Percentiles rank a stretch among this genome's conserved stretches.
Evolutionary conservation across 2,329 filamentous ascomycete genomes (phyloP).

Genomic region (Emergomyces pasteurianus): DNA sequence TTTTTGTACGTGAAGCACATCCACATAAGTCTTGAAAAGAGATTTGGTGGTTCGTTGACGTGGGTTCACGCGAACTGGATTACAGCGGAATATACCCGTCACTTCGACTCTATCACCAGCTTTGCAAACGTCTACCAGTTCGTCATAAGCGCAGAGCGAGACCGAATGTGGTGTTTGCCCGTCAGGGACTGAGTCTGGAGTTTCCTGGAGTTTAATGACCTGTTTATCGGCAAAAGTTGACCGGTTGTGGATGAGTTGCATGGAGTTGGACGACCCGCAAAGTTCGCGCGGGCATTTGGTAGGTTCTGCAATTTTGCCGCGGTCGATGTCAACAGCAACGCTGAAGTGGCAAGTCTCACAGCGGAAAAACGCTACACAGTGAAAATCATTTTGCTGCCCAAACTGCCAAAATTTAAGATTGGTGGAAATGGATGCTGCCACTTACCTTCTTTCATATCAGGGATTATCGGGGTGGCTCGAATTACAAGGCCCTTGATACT

Average conservation of each 20-base stretch:
- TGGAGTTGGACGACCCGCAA: constrained; percentile 81
- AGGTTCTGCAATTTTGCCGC: constrained; percentile 91
- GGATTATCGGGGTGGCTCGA: constrained; percentile 87
- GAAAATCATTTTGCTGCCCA: not conserved
- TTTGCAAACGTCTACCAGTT: constrained; percentile 94
- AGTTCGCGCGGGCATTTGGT: constrained; percentile 74
- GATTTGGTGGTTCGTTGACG: constrained; percentile 86
- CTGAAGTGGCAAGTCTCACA: constrained; percentile 90
- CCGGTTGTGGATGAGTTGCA: constrained; percentile 96
- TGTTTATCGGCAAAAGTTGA: constrained; percentile 95
- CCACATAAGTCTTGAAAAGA: constrained; percentile 95
- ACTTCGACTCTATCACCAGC: constrained; percentile 92
- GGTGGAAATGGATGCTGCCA: constrained; percentile 7
- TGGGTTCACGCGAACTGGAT: constrained; percentile 85
- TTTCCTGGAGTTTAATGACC: constrained; percentile 97
- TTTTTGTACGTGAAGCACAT: constrained; percentile 91
- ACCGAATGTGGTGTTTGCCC: constrained; percentile 97
- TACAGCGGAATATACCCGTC: constrained; percentile 93
- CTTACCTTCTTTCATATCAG: constrained; percentile 84
- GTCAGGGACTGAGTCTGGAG: constrained; percentile 84
- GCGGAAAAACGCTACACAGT: constrained; percentile 69
- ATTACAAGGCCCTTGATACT: constrained; percentile 95
- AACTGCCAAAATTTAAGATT: not conserved
- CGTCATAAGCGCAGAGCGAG: constrained; percentile 90
- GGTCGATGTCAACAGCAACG: constrained; percentile 79